Conservation (phyloP, 1,284 basidiomycete genomes). For the Boletellus deceptivus region DNA sequence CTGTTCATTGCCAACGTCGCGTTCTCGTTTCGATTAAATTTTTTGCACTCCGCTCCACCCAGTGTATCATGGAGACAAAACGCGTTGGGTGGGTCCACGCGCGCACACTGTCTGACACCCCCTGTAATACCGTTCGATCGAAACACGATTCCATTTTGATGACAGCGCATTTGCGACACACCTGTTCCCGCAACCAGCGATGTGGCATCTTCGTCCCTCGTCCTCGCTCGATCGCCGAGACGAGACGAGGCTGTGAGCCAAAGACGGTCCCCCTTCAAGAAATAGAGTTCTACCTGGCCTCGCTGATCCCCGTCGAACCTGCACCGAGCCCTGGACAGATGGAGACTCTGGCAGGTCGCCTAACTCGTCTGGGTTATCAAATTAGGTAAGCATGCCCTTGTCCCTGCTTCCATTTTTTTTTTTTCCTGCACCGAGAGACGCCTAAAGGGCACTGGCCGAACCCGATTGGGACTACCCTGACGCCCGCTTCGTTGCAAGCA, state of each 20-base stretch:
- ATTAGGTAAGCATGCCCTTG: conserved; percentile 18
- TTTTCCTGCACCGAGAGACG: conserved; percentile 20
- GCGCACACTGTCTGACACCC: conserved; percentile 7
- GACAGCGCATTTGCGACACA: neutral
- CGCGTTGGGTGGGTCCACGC: neutral
- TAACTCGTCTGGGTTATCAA: conserved; percentile 14
- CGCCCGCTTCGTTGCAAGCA: conserved; percentile 22
- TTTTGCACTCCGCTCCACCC: conserved; percentile 7
- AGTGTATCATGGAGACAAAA: neutral
- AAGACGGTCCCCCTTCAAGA: neutral
- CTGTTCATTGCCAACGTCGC: conserved; percentile 2
- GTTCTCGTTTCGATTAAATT: conserved; percentile 3
- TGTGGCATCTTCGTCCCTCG: neutral
- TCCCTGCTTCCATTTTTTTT: conserved; percentile 29
- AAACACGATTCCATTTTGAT: neutral
- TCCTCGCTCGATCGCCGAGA: neutral
- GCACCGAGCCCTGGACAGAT: conserved; percentile 12
- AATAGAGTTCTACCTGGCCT: conserved; percentile 3
- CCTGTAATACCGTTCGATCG: neutral
- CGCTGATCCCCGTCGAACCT: conserved; percentile 27
- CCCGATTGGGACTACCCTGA: conserved; percentile 20
- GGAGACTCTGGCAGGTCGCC: conserved; percentile 11
- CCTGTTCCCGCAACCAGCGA: neutral
- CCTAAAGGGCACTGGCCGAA: conserved; percentile 11
- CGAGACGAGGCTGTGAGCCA: neutral